Evolutionary conservation across 441 rosid genomes (phyloP).

Genomic region (Macaranga tanarius): DNA sequence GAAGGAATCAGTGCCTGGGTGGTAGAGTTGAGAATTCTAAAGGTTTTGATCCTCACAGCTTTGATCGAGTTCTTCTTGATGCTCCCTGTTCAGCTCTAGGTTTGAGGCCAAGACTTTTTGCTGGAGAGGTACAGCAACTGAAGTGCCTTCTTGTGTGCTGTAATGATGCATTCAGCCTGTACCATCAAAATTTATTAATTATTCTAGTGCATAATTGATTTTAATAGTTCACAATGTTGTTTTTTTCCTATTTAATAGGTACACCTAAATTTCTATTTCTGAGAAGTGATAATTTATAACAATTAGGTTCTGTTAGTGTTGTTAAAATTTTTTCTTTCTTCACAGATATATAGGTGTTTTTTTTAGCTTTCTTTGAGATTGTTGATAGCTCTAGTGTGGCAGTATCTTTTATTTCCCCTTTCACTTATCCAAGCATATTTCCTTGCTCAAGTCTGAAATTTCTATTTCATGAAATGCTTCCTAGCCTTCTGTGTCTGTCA

Average conservation of each 20-base stretch:
- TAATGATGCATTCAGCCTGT: not conserved
- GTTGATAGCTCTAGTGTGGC: not conserved
- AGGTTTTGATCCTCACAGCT: conserved; percentile 80
- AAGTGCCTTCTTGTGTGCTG: conserved; percentile 2
- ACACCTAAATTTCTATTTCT: too few species aligned
- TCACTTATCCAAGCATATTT: not conserved
- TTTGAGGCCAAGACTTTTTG: conserved; percentile 87
- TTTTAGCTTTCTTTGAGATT: not conserved
- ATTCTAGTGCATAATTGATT: not conserved
- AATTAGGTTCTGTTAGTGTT: not conserved
- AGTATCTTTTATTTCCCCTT: not conserved
- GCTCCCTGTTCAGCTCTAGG: conserved; percentile 99
- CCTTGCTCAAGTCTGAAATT: not conserved
- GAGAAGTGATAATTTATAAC: not conserved
- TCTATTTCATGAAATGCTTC: not conserved
- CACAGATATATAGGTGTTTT: not conserved
- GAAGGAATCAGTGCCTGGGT: conserved; percentile 78
- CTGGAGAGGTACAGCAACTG: conserved; percentile 61
- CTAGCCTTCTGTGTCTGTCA: not conserved
- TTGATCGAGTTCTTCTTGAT: conserved; percentile 91
- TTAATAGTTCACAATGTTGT: not conserved
- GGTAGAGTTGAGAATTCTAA: conserved; percentile 74
- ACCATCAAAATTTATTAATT: not conserved
- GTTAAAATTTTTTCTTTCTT: not conserved
- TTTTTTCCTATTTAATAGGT: not conserved